These are phyloP conservation scores for Nasturtium officinale DNA, from an alignment of 345 rosid species.

Conservation along the genomic window DNA sequence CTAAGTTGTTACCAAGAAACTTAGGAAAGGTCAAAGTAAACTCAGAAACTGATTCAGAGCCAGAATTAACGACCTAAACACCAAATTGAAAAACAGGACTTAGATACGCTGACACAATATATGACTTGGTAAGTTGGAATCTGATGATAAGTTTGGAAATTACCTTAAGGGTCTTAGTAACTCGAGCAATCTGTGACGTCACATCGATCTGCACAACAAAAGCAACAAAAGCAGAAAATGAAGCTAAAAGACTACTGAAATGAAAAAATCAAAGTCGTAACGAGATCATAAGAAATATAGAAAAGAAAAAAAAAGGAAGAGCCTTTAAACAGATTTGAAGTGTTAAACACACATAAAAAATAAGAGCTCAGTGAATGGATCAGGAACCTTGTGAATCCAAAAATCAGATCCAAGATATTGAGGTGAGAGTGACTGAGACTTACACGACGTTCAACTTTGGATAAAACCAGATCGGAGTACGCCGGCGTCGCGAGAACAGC, in stretches of 20 bases:
- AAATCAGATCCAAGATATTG: constrained; percentile 28
- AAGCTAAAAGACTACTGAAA: not conserved
- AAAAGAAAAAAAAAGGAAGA: not conserved
- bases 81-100: constrained; percentile 16
- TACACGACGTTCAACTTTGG: constrained; percentile 94
- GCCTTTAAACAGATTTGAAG: not conserved
- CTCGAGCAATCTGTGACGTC: constrained; percentile 77
- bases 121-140: constrained; percentile 1
- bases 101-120: constrained; percentile 9
- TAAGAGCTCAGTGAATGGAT: constrained; percentile 11
- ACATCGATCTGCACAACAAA: constrained; percentile 71
- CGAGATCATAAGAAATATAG: constrained; percentile 1
- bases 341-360: constrained; percentile 18
- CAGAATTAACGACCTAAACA: constrained; percentile 68
- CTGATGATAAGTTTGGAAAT: not conserved
- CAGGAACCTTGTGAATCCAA: constrained; percentile 11
- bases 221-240: not conserved
- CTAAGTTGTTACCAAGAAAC: constrained; percentile 64
- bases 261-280: not conserved
- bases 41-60: constrained; percentile 69
- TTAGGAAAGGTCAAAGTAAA: constrained; percentile 73
- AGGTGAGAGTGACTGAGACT: constrained; percentile 42
- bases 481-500: constrained; percentile 57
- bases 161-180: constrained; percentile 75
- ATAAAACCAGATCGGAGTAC: constrained; percentile 77